Evolutionary conservation across 257 asterid species (phyloP).

Genomic region (Eustoma russellianum): DNA sequence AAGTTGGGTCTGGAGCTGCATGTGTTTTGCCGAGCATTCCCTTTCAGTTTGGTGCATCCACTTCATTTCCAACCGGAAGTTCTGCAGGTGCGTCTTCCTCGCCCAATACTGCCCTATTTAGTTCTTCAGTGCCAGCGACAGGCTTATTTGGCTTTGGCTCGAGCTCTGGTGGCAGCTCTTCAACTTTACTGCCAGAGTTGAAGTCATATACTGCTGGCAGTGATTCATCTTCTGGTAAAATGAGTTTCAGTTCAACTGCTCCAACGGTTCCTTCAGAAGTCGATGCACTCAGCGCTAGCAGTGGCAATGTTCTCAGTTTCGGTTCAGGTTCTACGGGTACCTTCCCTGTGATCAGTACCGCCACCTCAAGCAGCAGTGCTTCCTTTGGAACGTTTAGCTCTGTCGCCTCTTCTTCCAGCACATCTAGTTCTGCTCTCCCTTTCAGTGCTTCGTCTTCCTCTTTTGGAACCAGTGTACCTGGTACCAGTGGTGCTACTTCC

Average conservation of each 20-base stretch:
- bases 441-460: constrained; percentile 38
- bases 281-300: constrained; percentile 4
- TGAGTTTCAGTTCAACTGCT: constrained; percentile 2
- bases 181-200: constrained; percentile 11
- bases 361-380: constrained; percentile 20
- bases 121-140: constrained; percentile 10
- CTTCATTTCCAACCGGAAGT: constrained; percentile 4
- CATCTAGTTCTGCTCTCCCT: constrained; percentile 33
- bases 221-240: constrained; percentile 9
- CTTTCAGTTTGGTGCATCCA: constrained; percentile 16
- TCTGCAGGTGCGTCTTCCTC: constrained; percentile 13
- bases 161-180: constrained; percentile 9
- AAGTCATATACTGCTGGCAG: constrained; percentile 9
- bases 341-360: constrained; percentile 27
- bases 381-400: constrained; percentile 28
- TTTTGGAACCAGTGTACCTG: constrained; percentile 23
- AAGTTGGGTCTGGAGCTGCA: constrained; percentile 12
- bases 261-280: constrained; percentile 4
- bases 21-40: constrained; percentile 9
- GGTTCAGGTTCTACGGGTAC: constrained; percentile 33
- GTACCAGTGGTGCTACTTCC: constrained; percentile 27
- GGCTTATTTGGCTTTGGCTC: constrained; percentile 3
- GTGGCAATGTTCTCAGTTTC: constrained; percentile 8
- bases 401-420: constrained; percentile 18
- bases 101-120: constrained; percentile 8